phyloP scores from a whole-genome alignment of 202 grass and related monocot species.

The Panicum virgatum region DNA sequence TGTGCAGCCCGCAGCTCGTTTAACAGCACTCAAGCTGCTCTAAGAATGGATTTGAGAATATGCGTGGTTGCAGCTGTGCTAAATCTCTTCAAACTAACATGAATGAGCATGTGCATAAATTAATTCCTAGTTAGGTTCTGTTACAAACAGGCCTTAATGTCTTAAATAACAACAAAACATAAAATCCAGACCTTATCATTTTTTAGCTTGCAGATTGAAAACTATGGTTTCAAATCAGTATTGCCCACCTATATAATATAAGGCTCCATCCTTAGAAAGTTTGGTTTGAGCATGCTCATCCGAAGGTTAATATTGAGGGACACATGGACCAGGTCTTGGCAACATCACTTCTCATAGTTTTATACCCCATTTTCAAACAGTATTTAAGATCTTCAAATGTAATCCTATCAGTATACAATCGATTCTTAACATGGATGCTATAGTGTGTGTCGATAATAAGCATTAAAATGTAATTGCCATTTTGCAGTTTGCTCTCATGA shows the following conservation, averaged over 20 bases:
- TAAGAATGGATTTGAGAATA: too few relatives aligned
- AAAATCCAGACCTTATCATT: not conserved
- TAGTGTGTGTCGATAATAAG: slow-evolving; percentile 2
- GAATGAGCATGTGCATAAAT: not conserved
- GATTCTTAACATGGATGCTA: not conserved
- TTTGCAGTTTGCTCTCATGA: not conserved
- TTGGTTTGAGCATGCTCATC: not conserved
- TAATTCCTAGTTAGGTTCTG: not conserved
- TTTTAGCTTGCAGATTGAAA: slow-evolving; percentile 11
- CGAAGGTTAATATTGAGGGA: not conserved
- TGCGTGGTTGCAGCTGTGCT: too few relatives aligned
- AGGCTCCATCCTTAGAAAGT: slow-evolving; percentile 6
- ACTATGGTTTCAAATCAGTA: slow-evolving; percentile 11
- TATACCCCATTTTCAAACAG: slow-evolving; percentile 8
- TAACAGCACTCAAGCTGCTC: too few relatives aligned
- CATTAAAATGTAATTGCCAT: not conserved
- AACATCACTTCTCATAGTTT: slow-evolving; percentile 5
- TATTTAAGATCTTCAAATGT: not conserved
- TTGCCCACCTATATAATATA: not conserved
- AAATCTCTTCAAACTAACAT: too few relatives aligned
- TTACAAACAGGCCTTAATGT: not conserved
- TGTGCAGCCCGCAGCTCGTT: too few relatives aligned
- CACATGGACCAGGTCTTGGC: not conserved
- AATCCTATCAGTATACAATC: slow-evolving; percentile 13
- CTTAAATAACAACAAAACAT: not conserved